Evolutionary conservation across 1,284 basidiomycete species (phyloP).

Genomic region (Cutaneotrichosporon sp.): DNA sequence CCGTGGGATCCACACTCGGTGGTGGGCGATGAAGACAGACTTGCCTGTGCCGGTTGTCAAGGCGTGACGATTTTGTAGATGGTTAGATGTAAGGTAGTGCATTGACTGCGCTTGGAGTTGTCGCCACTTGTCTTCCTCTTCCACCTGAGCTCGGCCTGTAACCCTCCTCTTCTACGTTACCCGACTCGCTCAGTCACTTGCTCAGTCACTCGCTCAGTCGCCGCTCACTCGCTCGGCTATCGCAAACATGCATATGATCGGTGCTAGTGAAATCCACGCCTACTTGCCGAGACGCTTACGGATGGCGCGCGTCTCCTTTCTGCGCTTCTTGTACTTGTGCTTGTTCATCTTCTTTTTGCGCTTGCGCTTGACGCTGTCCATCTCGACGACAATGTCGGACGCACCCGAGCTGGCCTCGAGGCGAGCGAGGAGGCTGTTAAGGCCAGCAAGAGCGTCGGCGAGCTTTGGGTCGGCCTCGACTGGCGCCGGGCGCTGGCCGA

Average conservation of each 20-base stretch:
- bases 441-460: conserved; percentile 23
- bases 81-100: neutral
- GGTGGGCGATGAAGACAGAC: conserved; percentile 17
- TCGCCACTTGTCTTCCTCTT: no score
- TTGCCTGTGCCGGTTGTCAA: neutral
- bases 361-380: conserved; percentile 47
- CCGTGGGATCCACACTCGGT: conserved; percentile 7
- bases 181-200: neutral
- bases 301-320: conserved; percentile 53
- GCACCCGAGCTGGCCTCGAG: conserved; percentile 12
- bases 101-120: no score
- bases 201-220: neutral
- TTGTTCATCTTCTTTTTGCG: conserved; percentile 49
- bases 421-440: conserved; percentile 25
- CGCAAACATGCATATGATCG: conserved; percentile 12
- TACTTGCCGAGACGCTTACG: conserved; percentile 37
- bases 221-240: neutral
- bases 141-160: no score
- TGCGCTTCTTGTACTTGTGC: conserved; percentile 65
- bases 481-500: conserved; percentile 7
- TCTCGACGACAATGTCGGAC: conserved; percentile 10
- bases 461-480: conserved; percentile 11
- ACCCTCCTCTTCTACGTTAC: no score
- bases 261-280: conserved; percentile 5
- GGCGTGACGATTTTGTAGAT: neutral